These are phyloP conservation scores for Pyronema domesticum DNA, from an alignment of 495 filamentous ascomycete species.

Conservation along the genomic window DNA sequence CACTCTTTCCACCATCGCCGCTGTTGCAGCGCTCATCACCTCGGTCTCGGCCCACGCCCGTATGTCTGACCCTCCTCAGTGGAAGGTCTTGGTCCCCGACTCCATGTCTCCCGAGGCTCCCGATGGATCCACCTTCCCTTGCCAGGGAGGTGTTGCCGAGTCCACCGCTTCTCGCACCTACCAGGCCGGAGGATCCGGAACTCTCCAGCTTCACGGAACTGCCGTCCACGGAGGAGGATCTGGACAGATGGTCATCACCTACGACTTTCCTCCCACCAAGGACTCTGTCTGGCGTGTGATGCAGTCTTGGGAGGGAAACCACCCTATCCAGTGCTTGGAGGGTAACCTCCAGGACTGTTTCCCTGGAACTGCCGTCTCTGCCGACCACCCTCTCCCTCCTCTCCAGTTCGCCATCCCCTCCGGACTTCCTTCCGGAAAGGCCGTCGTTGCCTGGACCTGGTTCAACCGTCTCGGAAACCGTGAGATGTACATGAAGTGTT, in stretches of 20 bases:
- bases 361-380: conserved; percentile 8
- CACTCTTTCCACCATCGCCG: conserved; percentile 31
- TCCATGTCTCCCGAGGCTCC: conserved; percentile 36
- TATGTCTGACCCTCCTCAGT: conserved; percentile 53
- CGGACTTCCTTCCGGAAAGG: conserved; percentile 40
- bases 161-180: conserved; percentile 26
- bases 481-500: conserved; percentile 94
- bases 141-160: conserved; percentile 34
- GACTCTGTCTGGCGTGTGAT: conserved; percentile 28
- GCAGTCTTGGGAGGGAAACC: conserved; percentile 54
- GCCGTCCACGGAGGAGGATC: conserved; percentile 75
- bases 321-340: conserved; percentile 44
- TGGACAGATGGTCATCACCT: conserved; percentile 70
- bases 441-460: conserved; percentile 68
- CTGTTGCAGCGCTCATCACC: conserved; percentile 28
- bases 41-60: conserved; percentile 48
- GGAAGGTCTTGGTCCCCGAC: conserved; percentile 18
- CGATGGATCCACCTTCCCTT: conserved; percentile 56
- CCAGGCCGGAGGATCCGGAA: conserved; percentile 35
- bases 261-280: conserved; percentile 42
- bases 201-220: conserved; percentile 36
- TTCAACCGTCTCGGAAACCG: conserved; percentile 77
- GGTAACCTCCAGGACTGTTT: conserved; percentile 29
- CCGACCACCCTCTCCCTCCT: conserved; percentile 19
- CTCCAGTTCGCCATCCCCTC: conserved; percentile 37